Evolutionary conservation across 2,329 filamentous ascomycete species (phyloP).

Genomic region (Fusarium sp.): DNA sequence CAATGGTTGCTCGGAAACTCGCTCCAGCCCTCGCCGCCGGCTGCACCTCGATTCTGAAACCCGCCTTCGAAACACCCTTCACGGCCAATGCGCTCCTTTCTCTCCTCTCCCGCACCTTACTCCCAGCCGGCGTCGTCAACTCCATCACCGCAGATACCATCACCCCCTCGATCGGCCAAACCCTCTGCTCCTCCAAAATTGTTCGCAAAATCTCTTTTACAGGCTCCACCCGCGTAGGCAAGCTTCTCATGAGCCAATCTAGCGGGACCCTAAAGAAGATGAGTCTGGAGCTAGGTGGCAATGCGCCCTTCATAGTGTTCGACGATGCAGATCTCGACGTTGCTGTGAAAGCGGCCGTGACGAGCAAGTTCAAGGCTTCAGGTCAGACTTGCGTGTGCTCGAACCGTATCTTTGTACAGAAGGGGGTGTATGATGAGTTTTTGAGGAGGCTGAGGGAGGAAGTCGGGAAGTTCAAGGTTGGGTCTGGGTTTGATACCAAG

Average conservation of each 20-base stretch:
- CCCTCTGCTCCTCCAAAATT: constrained; percentile 68
- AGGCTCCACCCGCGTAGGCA: constrained; percentile 61
- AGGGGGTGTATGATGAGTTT: constrained; percentile 76
- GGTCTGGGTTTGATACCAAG: constrained; percentile 67
- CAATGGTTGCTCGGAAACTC: not conserved
- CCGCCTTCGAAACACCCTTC: not conserved
- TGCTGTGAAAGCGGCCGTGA: constrained; percentile 60
- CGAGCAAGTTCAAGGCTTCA: constrained; percentile 86
- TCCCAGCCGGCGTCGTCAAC: constrained; percentile 49
- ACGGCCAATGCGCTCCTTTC: not conserved
- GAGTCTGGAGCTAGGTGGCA: constrained; percentile 76
- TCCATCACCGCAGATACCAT: constrained; percentile 73
- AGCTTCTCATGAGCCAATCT: constrained; percentile 74
- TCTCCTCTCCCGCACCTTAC: not conserved
- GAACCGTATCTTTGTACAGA: constrained; percentile 79
- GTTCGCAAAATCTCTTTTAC: constrained; percentile 81
- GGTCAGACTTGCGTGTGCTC: constrained; percentile 92
- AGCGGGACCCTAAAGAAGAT: constrained; percentile 71
- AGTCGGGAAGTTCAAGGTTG: constrained; percentile 58
- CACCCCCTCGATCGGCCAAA: constrained; percentile 70
- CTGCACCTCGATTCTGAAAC: not conserved
- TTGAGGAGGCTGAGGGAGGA: constrained; percentile 64
- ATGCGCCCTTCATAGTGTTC: constrained; percentile 70
- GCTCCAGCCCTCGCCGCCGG: not conserved
- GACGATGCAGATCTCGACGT: constrained; percentile 72